Conservation (phyloP, 2,329 filamentous ascomycete species). For the Colletotrichum godetiae region DNA sequence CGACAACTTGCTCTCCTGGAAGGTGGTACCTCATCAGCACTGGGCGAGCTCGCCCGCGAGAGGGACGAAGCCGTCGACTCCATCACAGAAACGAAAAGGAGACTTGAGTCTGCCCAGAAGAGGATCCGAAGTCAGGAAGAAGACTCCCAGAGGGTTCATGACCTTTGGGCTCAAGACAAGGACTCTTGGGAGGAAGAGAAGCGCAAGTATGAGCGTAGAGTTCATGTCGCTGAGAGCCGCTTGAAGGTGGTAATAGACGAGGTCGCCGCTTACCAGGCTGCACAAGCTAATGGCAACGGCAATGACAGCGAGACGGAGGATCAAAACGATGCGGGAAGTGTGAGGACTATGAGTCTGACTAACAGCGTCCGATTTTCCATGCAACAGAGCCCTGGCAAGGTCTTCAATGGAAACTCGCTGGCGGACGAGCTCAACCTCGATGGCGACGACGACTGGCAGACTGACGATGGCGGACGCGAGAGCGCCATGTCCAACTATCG, state of each 20-base stretch:
- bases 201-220: constrained; percentile 82
- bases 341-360: constrained; percentile 79
- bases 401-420: constrained; percentile 75
- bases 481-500: constrained; percentile 65
- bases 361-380: constrained; percentile 80
- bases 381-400: constrained; percentile 65
- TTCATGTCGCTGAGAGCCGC: constrained; percentile 90
- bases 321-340: constrained; percentile 75
- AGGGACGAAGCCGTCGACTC: constrained; percentile 85
- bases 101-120: constrained; percentile 82
- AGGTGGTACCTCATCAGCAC: constrained; percentile 85
- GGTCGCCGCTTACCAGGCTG: constrained; percentile 76
- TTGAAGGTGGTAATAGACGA: constrained; percentile 88
- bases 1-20: constrained; percentile 89
- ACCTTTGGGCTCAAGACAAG: constrained; percentile 86
- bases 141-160: constrained; percentile 80
- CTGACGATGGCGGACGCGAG: constrained; percentile 77
- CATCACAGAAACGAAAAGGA: constrained; percentile 77
- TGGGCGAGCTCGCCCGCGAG: constrained; percentile 86
- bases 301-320: constrained; percentile 72
- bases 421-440: constrained; percentile 93
- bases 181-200: constrained; percentile 87
- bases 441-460: constrained; percentile 78
- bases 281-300: constrained; percentile 54
- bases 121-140: constrained; percentile 84